Percentiles rank a stretch among this genome's conserved stretches.
phyloP scores from a whole-genome alignment of 2,329 filamentous ascomycete genomes.

The Ophiostoma montium region DNA sequence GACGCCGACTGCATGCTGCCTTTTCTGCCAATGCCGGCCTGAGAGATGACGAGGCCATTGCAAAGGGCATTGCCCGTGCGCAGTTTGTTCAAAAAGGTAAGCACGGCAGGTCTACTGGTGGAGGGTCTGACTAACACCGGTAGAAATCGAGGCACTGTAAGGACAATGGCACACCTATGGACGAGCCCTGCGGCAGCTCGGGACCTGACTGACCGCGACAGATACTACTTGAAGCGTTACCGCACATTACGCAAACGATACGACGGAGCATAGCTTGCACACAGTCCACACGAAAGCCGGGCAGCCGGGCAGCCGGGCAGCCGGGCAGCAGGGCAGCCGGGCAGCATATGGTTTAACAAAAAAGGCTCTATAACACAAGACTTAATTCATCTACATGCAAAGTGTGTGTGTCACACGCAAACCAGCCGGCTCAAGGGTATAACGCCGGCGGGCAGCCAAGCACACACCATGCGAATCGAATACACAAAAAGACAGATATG shows the following conservation, averaged over 20 bases:
- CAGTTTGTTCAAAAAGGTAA: slow-evolving; percentile 84
- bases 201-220: slow-evolving; percentile 20
- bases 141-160: slow-evolving; percentile 87
- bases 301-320: no score
- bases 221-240: slow-evolving; percentile 87
- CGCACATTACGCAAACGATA: slow-evolving; percentile 74
- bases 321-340: no score
- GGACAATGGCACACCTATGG: slow-evolving; percentile 24
- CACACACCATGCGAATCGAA: not conserved
- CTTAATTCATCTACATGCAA: no score
- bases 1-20: slow-evolving; percentile 66
- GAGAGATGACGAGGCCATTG: slow-evolving; percentile 60
- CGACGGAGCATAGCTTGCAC: slow-evolving; percentile 26
- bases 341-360: no score
- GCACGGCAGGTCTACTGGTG: not conserved
- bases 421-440: not conserved
- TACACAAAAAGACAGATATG: not conserved
- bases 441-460: not conserved
- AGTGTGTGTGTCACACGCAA: no score
- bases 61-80: slow-evolving; percentile 58
- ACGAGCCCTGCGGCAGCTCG: no score
- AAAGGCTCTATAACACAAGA: no score
- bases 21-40: slow-evolving; percentile 64
- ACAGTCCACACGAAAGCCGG: no score
- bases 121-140: not conserved